A percentile compares a stretch with the other conserved stretches of the same genome.
These are phyloP conservation scores for Neurospora discreta DNA, from an alignment of 495 filamentous ascomycete genomes.

Conservation along the genomic window DNA sequence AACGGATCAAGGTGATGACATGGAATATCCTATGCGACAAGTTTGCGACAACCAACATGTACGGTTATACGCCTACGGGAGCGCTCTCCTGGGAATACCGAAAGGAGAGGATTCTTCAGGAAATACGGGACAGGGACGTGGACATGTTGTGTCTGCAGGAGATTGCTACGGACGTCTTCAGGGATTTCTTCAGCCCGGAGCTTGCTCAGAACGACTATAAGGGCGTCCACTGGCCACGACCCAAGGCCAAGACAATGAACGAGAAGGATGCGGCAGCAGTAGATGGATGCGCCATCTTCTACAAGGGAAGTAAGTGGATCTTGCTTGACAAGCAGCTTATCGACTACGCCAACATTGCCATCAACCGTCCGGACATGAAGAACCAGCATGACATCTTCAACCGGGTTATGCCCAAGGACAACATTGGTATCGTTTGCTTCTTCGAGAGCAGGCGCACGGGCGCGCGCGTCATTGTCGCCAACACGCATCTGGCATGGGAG, in stretches of 20 bases:
- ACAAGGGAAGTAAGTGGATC: constrained; percentile 84
- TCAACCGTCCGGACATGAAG: constrained; percentile 90
- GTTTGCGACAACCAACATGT: constrained; percentile 69
- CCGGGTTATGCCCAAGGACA: constrained; percentile 92
- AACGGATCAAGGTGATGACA: constrained; percentile 64
- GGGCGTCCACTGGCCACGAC: constrained; percentile 81
- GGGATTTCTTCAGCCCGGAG: constrained; percentile 74
- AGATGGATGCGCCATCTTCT: constrained; percentile 95
- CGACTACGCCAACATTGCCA: constrained; percentile 83
- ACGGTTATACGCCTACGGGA: constrained; percentile 75
- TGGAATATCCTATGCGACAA: constrained; percentile 95
- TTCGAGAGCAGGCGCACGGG: constrained; percentile 85
- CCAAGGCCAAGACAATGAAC: constrained; percentile 78
- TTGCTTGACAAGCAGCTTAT: constrained; percentile 86
- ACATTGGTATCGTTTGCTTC: constrained; percentile 83
- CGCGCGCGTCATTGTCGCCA: constrained; percentile 78
- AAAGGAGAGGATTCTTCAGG: constrained; percentile 64
- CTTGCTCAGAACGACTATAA: constrained; percentile 81
- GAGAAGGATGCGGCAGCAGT: constrained; percentile 76
- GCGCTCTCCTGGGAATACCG: constrained; percentile 80
- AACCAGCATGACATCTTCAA: constrained; percentile 94
- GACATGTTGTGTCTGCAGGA: constrained; percentile 93
- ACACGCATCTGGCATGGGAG: constrained; percentile 92
- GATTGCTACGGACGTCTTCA: constrained; percentile 79
- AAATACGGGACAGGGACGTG: constrained; percentile 67